Evolutionary conservation across 1,284 basidiomycete genomes (phyloP), one percentile per base, ranked within the genome.

Genomic region (Ustilago crameri): DNA sequence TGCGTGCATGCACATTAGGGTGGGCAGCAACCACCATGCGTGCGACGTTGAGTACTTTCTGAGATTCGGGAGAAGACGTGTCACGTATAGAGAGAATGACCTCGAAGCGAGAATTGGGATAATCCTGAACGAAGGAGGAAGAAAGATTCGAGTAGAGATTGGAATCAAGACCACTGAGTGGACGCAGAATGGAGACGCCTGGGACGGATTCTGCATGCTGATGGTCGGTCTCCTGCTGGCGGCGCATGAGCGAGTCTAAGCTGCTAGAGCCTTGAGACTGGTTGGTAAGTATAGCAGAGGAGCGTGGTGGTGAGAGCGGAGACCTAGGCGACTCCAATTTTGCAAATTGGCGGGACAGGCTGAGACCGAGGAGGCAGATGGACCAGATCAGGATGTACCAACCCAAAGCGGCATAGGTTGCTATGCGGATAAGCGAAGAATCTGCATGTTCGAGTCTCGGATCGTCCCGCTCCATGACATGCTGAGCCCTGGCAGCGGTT

Each of bases 321-420:
- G 61, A 66, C 17, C 56, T 43, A 17, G 63, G 72, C 32, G 56
- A 50, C 8, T 65, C 51, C n/a, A 61, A 30, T n/a, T 46, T 40
- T 42, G 46, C 60, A 34, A 51, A 46, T 18, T 50, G 42, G 9
- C 46, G 46, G 0, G 59, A 44, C 4, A 70, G 86, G 45, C 86
- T 81, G 75, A 91, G 91, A 7, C 94, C 95, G 12, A 95, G 78
- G 0, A 93, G 82, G 37, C 91, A 88, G 26, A 97, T 82, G 7
- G 85, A 84, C 91, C 91, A 95, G 45, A 96, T 81, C 30, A 87
- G 80, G 4, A 84, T 61, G 82, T 93, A 97, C 89, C 93, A 93
- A 15, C 85, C 84, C 18, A 91, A 75, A 30, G 51, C 58, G 5
- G 65, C 35, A 12, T 54, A 45, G 2, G 66, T 66, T 5, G 64